Evolutionary conservation across 2,329 filamentous ascomycete species (phyloP).

Genomic region (Colletotrichum paranaense): DNA sequence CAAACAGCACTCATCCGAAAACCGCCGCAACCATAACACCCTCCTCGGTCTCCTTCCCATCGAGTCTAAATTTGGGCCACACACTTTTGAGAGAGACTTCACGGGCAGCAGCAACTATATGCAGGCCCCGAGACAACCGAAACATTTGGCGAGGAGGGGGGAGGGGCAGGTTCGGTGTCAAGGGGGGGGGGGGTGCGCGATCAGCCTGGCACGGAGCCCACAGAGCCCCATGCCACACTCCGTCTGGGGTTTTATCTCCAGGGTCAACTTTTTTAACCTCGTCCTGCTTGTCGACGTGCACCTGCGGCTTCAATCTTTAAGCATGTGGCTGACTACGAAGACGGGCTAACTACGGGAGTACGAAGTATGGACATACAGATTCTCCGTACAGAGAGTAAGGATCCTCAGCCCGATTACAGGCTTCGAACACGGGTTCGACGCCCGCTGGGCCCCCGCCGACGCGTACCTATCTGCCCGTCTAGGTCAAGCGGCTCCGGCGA

Average conservation of each 20-base stretch:
- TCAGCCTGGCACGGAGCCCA: conserved; percentile 19
- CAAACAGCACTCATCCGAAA: conserved; percentile 31
- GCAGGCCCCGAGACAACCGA: conserved; percentile 27
- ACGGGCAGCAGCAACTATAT: background rate
- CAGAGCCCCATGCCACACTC: conserved; percentile 9
- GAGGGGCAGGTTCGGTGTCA: background rate
- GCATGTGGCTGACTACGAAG: background rate
- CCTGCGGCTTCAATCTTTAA: background rate
- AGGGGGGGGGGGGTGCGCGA: background rate
- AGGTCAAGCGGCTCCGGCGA: background rate
- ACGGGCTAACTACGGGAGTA: too few species aligned
- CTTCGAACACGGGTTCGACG: background rate
- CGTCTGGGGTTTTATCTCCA: background rate
- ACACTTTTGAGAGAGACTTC: background rate
- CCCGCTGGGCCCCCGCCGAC: background rate
- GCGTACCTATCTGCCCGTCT: background rate
- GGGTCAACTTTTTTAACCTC: background rate
- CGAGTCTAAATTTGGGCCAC: conserved; percentile 22
- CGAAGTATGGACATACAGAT: too few species aligned
- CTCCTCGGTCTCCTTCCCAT: background rate
- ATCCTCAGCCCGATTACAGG: background rate
- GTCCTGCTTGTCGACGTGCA: background rate
- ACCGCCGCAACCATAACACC: conserved; percentile 7
- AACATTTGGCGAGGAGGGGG: conserved; percentile 15
- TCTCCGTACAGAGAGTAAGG: too few species aligned